A percentile compares a stretch with the other conserved stretches of the same genome.
Evolutionary conservation across 306 rosid species (phyloP).

Genomic region (Pterocarpus macrocarpus): DNA sequence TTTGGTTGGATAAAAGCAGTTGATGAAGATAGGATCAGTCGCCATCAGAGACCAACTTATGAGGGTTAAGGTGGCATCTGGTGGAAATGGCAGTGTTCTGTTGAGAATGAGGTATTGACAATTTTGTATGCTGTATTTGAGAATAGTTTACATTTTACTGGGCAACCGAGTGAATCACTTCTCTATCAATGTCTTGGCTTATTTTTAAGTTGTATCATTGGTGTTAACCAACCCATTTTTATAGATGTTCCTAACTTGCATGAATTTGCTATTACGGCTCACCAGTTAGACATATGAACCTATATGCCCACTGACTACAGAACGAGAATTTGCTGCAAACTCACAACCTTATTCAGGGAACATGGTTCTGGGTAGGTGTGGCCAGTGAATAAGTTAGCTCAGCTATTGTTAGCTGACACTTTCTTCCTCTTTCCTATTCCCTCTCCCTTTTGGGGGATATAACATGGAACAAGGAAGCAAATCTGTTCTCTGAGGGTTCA

Average conservation of each 20-base stretch:
- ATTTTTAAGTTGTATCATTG: not conserved
- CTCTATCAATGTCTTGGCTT: not conserved
- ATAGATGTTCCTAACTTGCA: not conserved
- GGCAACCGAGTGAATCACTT: not conserved
- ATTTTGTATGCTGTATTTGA: slow-evolving; percentile 21
- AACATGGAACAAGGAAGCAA: no score
- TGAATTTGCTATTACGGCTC: not conserved
- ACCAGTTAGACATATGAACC: not conserved
- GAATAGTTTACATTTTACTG: not conserved
- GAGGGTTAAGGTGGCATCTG: slow-evolving; percentile 17
- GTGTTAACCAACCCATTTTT: not conserved
- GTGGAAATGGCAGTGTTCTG: slow-evolving; percentile 38
- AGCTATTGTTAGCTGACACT: no score
- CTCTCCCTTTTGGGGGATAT: no score
- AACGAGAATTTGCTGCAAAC: not conserved
- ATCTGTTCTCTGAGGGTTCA: no score
- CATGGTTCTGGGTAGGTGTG: no score
- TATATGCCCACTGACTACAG: not conserved
- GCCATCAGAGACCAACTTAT: slow-evolving; percentile 2
- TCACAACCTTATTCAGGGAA: not conserved
- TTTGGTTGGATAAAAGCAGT: slow-evolving; percentile 27
- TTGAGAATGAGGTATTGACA: slow-evolving; percentile 20
- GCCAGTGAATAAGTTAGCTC: no score
- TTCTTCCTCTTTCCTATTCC: no score
- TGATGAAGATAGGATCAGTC: slow-evolving; percentile 21